These are phyloP conservation scores for Aureobasidium zeae DNA, from an alignment of 2,329 filamentous ascomycete genomes.

Conservation along the genomic window DNA sequence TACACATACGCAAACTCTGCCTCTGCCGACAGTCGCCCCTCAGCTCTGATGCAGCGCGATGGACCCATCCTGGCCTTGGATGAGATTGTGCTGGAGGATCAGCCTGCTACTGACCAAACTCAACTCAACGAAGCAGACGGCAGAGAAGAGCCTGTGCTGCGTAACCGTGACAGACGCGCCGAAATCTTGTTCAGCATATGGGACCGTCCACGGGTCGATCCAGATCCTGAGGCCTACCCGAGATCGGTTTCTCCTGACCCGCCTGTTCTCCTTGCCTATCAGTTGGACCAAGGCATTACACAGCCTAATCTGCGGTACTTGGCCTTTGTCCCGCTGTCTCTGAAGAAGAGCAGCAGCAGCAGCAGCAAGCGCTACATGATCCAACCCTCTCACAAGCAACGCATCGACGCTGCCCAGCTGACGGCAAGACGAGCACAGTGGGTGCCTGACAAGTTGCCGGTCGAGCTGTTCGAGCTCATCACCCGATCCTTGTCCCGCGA, in stretches of 20 bases:
- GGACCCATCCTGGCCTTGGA: constrained; percentile 2
- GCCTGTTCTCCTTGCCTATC: constrained; percentile 5
- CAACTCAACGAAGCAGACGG: too few relatives aligned
- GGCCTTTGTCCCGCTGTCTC: constrained; percentile 4
- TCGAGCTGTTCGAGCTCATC: constrained; percentile 55
- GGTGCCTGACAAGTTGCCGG: constrained; percentile 37
- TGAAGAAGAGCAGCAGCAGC: neutral
- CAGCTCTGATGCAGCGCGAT: neutral
- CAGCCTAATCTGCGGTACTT: neutral
- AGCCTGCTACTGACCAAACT: neutral
- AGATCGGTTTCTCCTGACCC: neutral
- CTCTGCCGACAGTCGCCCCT: neutral
- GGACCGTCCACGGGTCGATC: too few relatives aligned
- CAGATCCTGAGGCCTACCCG: too few relatives aligned
- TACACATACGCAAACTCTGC: neutral
- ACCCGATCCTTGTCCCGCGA: constrained; percentile 46
- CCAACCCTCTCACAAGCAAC: constrained; percentile 6
- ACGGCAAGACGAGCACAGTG: constrained; percentile 4
- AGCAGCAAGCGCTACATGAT: constrained; percentile 9
- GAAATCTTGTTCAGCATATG: too few relatives aligned
- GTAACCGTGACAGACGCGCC: too few relatives aligned
- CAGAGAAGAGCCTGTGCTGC: too few relatives aligned
- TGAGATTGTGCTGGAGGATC: constrained; percentile 4
- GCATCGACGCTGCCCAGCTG: constrained; percentile 1
- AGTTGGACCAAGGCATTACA: neutral